These are phyloP conservation scores for Fagus crenata DNA, from an alignment of 306 rosid species.

Conservation along the genomic window DNA sequence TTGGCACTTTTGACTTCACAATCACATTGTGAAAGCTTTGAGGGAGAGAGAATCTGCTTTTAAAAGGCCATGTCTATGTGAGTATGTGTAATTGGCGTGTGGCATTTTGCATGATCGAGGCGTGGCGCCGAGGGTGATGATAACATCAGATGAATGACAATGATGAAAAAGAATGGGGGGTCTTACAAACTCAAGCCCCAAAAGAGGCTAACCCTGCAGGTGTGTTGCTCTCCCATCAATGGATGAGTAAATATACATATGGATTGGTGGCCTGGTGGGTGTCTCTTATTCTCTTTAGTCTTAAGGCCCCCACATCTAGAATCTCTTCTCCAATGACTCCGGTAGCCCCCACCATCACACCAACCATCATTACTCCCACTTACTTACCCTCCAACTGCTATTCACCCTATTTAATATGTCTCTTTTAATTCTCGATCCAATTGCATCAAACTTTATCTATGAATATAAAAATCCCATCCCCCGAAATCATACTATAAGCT, in stretches of 20 bases:
- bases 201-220: background rate
- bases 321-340: slow-evolving; percentile 13
- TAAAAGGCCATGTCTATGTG: slow-evolving; percentile 6
- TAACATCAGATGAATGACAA: slow-evolving; percentile 48
- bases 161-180: slow-evolving; percentile 45
- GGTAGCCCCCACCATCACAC: slow-evolving; percentile 41
- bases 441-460: background rate
- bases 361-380: slow-evolving; percentile 48
- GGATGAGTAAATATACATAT: too few relatives aligned
- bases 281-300: background rate
- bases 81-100: slow-evolving; percentile 5
- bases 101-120: slow-evolving; percentile 51
- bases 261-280: background rate
- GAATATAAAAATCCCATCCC: slow-evolving; percentile 22
- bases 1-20: slow-evolving; percentile 9
- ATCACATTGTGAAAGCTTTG: background rate
- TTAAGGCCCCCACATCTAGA: slow-evolving; percentile 30
- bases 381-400: slow-evolving; percentile 19
- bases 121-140: slow-evolving; percentile 60
- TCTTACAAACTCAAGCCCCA: background rate
- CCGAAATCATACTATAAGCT: background rate
- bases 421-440: background rate
- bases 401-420: slow-evolving; percentile 19
- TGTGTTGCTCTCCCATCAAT: too few relatives aligned
- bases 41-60: slow-evolving; percentile 28